Conservation (phyloP, 2,329 filamentous ascomycete species). For the Fulvia fulva region DNA sequence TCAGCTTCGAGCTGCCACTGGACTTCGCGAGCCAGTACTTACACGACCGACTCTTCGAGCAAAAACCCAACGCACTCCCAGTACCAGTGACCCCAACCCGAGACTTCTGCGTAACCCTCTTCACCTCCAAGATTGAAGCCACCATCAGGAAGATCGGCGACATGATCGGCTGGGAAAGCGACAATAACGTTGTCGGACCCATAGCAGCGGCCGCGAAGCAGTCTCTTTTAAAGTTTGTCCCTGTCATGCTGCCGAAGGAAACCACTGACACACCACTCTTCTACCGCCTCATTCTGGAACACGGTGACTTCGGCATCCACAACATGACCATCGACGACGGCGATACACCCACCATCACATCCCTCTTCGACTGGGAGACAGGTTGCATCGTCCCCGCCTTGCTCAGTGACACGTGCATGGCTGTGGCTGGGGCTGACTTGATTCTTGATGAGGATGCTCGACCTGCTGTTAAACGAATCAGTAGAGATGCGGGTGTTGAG, state of each 20-base stretch:
- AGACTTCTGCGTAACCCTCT: background rate
- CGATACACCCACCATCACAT: background rate
- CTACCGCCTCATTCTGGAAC: background rate
- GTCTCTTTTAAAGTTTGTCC: background rate
- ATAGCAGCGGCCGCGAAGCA: background rate
- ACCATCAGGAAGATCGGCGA: background rate
- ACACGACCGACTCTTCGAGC: background rate
- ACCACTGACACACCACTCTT: background rate
- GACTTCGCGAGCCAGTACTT: background rate
- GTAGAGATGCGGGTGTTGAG: background rate
- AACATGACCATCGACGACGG: background rate
- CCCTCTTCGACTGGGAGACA: background rate
- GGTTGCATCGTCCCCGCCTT: background rate
- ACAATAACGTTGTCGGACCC: background rate
- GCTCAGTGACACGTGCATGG: background rate
- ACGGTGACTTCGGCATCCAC: slow-evolving; percentile 4
- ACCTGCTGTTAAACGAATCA: background rate
- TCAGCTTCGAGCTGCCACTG: background rate
- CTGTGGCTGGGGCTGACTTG: background rate
- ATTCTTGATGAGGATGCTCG: background rate
- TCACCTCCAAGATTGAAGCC: background rate
- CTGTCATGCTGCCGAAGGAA: background rate
- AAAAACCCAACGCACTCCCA: background rate
- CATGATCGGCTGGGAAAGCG: background rate
- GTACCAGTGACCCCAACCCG: background rate